Percentiles rank a stretch among this genome's conserved stretches.
Conservation (phyloP, 768 basidiomycete species). For the Amanita pallidorosea region DNA sequence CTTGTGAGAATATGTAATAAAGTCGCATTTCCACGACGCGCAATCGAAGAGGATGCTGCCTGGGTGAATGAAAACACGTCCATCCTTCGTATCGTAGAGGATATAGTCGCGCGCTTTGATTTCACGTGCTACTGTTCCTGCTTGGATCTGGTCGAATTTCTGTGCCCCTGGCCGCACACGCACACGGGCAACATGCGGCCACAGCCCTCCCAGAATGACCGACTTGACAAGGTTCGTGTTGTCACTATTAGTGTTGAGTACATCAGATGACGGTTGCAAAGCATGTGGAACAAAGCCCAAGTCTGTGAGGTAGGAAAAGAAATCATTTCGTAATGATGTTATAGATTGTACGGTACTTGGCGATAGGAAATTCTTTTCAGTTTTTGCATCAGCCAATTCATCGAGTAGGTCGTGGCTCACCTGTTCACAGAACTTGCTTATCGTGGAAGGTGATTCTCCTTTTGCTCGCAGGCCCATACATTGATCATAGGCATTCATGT, state of each 20-base stretch:
- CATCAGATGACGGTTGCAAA: conserved; percentile 31
- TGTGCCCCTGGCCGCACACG: conserved; percentile 61
- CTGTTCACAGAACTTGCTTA: conserved; percentile 63
- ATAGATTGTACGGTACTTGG: conserved; percentile 65
- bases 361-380: conserved; percentile 73
- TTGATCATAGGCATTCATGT: conserved; percentile 64
- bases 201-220: conserved; percentile 77
- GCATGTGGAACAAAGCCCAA: conserved; percentile 56
- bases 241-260: conserved; percentile 52
- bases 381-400: conserved; percentile 1
- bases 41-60: conserved; percentile 68
- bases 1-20: conserved; percentile 78
- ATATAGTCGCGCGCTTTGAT: conserved; percentile 79
- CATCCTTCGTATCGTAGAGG: conserved; percentile 58
- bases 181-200: conserved; percentile 74
- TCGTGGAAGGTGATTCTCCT: conserved; percentile 32
- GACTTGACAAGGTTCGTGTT: conserved; percentile 75
- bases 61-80: conserved; percentile 76
- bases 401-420: conserved; percentile 19
- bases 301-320: conserved; percentile 55
- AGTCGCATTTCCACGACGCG: conserved; percentile 65
- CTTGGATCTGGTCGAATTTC: conserved; percentile 79
- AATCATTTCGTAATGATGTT: conserved; percentile 66
- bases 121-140: conserved; percentile 77
- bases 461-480: conserved; percentile 39